Evolutionary conservation across 2,329 filamentous ascomycete species (phyloP), one percentile per base, ranked within the genome.

Genomic region (Pyrenochaeta sp.): DNA sequence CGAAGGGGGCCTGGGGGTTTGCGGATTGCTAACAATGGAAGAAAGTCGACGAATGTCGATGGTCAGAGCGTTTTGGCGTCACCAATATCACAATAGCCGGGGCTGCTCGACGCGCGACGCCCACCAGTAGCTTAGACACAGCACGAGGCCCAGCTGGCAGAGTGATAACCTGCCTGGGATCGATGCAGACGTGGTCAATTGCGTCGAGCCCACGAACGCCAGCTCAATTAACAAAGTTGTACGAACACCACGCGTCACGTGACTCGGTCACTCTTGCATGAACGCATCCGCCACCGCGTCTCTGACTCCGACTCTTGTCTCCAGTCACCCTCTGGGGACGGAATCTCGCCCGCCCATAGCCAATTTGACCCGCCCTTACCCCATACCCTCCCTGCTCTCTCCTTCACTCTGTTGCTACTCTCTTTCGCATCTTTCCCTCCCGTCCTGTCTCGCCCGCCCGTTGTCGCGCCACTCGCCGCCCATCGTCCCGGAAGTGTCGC

Each of bases 311-410:
- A 14, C 30, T 42, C 58, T 56, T 32, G 30, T 28, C 30, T 42
- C 58, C 56, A 64, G 60, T 63, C 61, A 58, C 60, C 61, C 59
- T 60, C 48, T 53, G 58, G 63, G 61, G 61, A 58, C 58, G 58
- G 56, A 53, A n/a, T n/a, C n/a, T n/a, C 53, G 36, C 44, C 46
- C 39, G 35, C 40, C 34, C 49, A 38, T 30, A 48, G 46, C 47
- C 41, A 23, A 34, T 24, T 3, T 20, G 20, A 17, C 23, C 24
- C 31, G 21, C 15, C 31, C 19, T 24, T 15, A 40, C 40, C 11
- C 41, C 28, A 13, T 18, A 18, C 24, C 6, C 24, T 34, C 29
- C 19, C 20, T 20, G 38, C 15, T 29, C 22, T 35, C 17, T 23
- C 27, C 14, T 15, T 22, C 31, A 21, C 15, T 29, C 18, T 29